Conservation (phyloP, 2,329 filamentous ascomycete species). For the Cercospora sp. region DNA sequence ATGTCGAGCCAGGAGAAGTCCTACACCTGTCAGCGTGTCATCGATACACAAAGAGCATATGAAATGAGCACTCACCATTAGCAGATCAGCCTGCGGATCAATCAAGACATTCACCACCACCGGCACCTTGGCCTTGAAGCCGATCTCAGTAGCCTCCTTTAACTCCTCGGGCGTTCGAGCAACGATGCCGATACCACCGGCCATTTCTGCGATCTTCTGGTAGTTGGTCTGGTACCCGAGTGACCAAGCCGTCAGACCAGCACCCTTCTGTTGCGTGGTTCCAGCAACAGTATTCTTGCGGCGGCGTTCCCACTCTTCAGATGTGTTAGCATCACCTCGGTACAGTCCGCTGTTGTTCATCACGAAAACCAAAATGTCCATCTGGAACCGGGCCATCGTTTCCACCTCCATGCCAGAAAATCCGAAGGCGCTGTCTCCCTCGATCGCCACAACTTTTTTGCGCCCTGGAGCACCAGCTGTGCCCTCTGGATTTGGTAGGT, state of each 20-base stretch:
- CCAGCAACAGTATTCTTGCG: slow-evolving; percentile 45
- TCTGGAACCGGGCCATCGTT: slow-evolving; percentile 57
- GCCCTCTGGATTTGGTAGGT: slow-evolving; percentile 43
- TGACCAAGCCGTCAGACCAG: slow-evolving; percentile 50
- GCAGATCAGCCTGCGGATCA: slow-evolving; percentile 41
- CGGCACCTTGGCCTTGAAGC: slow-evolving; percentile 51
- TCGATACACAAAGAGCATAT: background rate
- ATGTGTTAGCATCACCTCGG: slow-evolving; percentile 39
- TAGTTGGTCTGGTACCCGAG: slow-evolving; percentile 56
- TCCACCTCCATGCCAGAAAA: slow-evolving; percentile 59
- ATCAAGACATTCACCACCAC: slow-evolving; percentile 59
- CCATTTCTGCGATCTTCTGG: slow-evolving; percentile 56
- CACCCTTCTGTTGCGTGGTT: slow-evolving; percentile 39
- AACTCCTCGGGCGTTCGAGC: slow-evolving; percentile 56
- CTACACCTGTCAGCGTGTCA: slow-evolving; percentile 24
- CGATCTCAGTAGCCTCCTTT: slow-evolving; percentile 51
- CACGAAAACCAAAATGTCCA: slow-evolving; percentile 46
- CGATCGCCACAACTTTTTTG: slow-evolving; percentile 57
- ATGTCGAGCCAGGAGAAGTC: slow-evolving; percentile 38
- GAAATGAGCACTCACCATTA: slow-evolving; percentile 30
- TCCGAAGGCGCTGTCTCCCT: slow-evolving; percentile 59
- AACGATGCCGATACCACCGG: slow-evolving; percentile 55
- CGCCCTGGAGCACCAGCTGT: slow-evolving; percentile 31
- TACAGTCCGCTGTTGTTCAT: slow-evolving; percentile 54
- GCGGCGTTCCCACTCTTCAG: slow-evolving; percentile 48